Conservation (phyloP, 164 flowering plant genomes). For the Stephania yunnanensis region DNA sequence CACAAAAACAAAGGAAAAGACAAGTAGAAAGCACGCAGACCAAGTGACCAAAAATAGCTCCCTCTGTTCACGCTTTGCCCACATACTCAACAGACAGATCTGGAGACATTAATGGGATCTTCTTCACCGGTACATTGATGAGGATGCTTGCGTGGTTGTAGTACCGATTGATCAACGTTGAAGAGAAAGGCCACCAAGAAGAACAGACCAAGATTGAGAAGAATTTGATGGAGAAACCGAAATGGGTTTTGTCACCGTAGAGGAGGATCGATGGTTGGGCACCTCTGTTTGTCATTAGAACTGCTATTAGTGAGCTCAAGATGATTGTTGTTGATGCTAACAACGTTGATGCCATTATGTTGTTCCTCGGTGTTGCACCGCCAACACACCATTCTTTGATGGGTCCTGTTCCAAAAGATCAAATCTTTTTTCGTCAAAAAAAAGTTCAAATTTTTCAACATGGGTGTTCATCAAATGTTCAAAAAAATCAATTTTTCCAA, state of each 20-base stretch:
- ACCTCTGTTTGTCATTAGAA: constrained; percentile 42
- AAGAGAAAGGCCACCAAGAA: constrained; percentile 63
- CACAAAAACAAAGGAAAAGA: constrained; percentile 83
- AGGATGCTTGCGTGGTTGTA: constrained; percentile 87
- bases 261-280: constrained; percentile 12
- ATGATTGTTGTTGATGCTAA: constrained; percentile 75
- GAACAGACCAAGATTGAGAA: constrained; percentile 67
- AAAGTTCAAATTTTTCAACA: too few species aligned
- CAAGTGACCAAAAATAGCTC: constrained; percentile 83
- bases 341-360: constrained; percentile 92
- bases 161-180: constrained; percentile 76
- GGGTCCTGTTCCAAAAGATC: constrained; percentile 34
- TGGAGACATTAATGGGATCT: constrained; percentile 18
- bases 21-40: constrained; percentile 74
- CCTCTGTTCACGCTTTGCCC: constrained; percentile 52
- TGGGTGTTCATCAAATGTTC: too few species aligned
- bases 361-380: constrained; percentile 85
- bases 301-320: constrained; percentile 72
- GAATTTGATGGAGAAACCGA: constrained; percentile 54
- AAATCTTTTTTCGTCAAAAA: too few species aligned
- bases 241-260: constrained; percentile 45
- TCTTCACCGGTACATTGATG: constrained; percentile 68
- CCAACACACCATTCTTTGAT: constrained; percentile 64
- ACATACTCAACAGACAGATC: constrained; percentile 54
- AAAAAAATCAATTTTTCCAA: too few species aligned